A percentile compares a stretch with the other conserved stretches of the same genome.
These are phyloP conservation scores for Trypanosomatidae sp. DNA, from an alignment of 208 protist species.

Conservation along the genomic window DNA sequence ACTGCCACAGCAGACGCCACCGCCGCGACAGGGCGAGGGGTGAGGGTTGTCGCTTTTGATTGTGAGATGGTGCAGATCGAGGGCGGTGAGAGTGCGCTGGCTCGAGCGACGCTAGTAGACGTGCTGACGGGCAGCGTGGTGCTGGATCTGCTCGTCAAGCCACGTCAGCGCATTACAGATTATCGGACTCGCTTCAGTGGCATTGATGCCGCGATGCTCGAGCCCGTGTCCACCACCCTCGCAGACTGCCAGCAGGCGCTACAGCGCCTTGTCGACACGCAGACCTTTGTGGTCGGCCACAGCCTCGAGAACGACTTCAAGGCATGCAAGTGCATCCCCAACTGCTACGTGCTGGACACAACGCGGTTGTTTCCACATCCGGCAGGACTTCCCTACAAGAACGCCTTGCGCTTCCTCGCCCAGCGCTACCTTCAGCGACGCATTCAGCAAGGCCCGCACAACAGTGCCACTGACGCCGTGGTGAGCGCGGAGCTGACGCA, in stretches of 20 bases:
- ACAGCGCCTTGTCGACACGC: slow-evolving; percentile 43
- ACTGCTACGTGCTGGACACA: slow-evolving; percentile 87
- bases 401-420: slow-evolving; percentile 80
- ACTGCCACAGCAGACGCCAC: neutral
- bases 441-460: slow-evolving; percentile 89
- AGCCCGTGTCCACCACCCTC: slow-evolving; percentile 64
- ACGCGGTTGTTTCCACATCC: slow-evolving; percentile 91
- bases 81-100: slow-evolving; percentile 62
- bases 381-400: slow-evolving; percentile 79
- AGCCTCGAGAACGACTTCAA: slow-evolving; percentile 95
- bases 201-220: slow-evolving; percentile 79
- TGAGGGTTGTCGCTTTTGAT: slow-evolving; percentile 76
- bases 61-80: slow-evolving; percentile 91
- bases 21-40: neutral
- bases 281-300: slow-evolving; percentile 93
- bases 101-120: slow-evolving; percentile 84
- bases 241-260: slow-evolving; percentile 75
- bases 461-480: slow-evolving; percentile 84
- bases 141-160: slow-evolving; percentile 90
- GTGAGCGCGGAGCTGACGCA: slow-evolving; percentile 78
- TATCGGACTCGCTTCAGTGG: slow-evolving; percentile 92
- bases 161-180: slow-evolving; percentile 66
- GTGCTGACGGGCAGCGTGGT: slow-evolving; percentile 56
- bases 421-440: slow-evolving; percentile 67
- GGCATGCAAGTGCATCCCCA: slow-evolving; percentile 81